Evolutionary conservation across 345 rosid genomes (phyloP), one percentile per base, ranked within the genome.

Genomic region (Adansonia digitata): DNA sequence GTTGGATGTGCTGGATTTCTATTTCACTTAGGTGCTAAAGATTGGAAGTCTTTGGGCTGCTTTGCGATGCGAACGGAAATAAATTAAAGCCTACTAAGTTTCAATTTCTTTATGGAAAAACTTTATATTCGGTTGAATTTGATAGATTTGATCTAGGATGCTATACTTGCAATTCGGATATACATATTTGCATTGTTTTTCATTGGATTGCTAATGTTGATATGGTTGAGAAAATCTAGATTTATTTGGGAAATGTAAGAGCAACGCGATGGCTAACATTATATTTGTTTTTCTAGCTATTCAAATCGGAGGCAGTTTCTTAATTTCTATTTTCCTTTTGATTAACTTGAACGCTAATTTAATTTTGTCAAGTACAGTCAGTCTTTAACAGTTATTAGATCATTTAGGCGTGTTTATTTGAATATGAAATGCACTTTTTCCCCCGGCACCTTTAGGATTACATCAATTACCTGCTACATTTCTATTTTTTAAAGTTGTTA

Each of bases 1-100:
- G 66, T 77, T 83, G 40, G 80, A 82, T 84, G 80, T 40, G 24
- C 29, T 39, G 42, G 20, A 35, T 74, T 74, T 51, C 22, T 61
- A 35, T 18, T 62, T 65, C 17, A 27, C 46, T 45, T 15, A 15
- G 40, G 46, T 9, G 31, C n/a, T 37, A 64, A 60, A 63, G 39
- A 46, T 45, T 53, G 34, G 48, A 46, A 51, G 35, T 9, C 43
- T 70, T 62, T 53, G 62, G 17, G 14, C 8, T 75, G 34, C 5
- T 5, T 55, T 31, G 55, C n/a, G 34, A 60, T 59, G 5, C 8
- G 1, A 27, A 15, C 7, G 12, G 39, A 12, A 24, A 10, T 6
- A 29, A 57, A 62, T 10, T 7, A 43, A 29, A 49, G 42, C 24
- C 1, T 2, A 48, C 31, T 6, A 49, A 64, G 4, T 37, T 24